Base-by-base conservation (phyloP, 2,329 filamentous ascomycete genomes). In the Stemphylium lycopersici region DNA sequence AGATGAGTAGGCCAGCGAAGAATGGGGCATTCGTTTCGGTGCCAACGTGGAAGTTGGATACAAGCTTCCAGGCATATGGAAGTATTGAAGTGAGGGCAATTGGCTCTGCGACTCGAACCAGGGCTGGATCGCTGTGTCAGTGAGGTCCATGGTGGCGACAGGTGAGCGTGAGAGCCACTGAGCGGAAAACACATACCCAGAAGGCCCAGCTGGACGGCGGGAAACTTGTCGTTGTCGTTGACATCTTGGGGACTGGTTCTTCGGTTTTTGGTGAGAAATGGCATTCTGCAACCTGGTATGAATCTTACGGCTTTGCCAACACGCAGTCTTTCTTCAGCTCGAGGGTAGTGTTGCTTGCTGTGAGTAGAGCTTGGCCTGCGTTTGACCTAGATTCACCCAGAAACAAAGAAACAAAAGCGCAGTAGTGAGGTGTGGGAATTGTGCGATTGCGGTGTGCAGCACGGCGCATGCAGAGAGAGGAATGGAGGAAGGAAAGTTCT, bases 21-120 rank as follows among this genome's bases (percentile, higher is more conserved):
- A 96, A 93, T 2, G 93, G 93, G 43, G 93, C 75, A 58, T 76
- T 73, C 6, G 69, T 59, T 46, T 73, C 65, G 45, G 70, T 65
- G 39, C 68, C 68, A 55, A 76, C 65, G 42, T 76, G 52, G 56
- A 68, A 77, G 50, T 75, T 66, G 18, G 70, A 64, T 45, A 75
- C 73, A 12, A 77, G 68, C 50, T 74, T 76, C 71, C 75, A 77
- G 16, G 75, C 75, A 55, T 96, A 97, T 12, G 93, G 93, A 63
- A 96, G 96, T 77, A 96, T 96, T 71, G 91, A 96, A 2, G 92
- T 96, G 64, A 97, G 84, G 43, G 93, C 93, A 68, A 97, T 93
- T 16, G 93, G 93, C 77, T 97, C 93, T 44, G 93, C 91, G 59
- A 97, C 85, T 67, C 93, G 90, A 68, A 96, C 92, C 78, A 96